These are phyloP conservation scores for Trametes meyenii DNA, from an alignment of 768 basidiomycete genomes.

Conservation along the genomic window DNA sequence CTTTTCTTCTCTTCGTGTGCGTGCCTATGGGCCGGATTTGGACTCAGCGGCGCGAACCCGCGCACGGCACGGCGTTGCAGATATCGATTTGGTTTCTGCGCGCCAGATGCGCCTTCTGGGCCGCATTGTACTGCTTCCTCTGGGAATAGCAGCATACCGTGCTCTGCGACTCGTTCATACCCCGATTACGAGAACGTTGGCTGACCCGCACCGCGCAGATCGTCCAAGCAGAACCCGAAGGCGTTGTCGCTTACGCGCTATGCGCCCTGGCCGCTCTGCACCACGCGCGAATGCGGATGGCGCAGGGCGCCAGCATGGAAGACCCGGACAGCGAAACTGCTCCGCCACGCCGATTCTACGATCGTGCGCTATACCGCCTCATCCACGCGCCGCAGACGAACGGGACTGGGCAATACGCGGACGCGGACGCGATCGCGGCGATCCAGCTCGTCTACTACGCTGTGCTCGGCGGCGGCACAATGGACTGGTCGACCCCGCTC, in stretches of 20 bases:
- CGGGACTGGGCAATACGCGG: conserved; percentile 56
- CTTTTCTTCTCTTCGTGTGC: neutral
- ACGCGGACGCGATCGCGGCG: conserved; percentile 77
- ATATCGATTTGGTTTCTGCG: neutral
- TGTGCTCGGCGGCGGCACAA: conserved; percentile 65
- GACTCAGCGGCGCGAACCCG: neutral
- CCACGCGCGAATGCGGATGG: conserved; percentile 59
- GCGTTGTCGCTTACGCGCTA: conserved; percentile 71
- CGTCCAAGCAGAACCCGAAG: conserved; percentile 66
- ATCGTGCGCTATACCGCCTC: conserved; percentile 53
- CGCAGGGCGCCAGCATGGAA: conserved; percentile 56
- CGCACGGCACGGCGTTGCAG: neutral
- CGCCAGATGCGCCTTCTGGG: neutral
- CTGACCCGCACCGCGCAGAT: conserved; percentile 40
- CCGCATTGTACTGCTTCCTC: conserved; percentile 7
- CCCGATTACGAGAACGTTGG: neutral
- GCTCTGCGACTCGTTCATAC: neutral
- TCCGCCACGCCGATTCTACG: conserved; percentile 64
- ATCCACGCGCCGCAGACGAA: conserved; percentile 50
- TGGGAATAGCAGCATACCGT: neutral
- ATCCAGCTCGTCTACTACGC: conserved; percentile 77
- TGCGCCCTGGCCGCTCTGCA: conserved; percentile 79
- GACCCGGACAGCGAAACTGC: conserved; percentile 54
- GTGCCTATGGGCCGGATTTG: conserved; percentile 1
- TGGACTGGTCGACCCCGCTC: conserved; percentile 73